Base-by-base conservation (phyloP, 768 basidiomycete species). In the Tremella mesenterica region DNA sequence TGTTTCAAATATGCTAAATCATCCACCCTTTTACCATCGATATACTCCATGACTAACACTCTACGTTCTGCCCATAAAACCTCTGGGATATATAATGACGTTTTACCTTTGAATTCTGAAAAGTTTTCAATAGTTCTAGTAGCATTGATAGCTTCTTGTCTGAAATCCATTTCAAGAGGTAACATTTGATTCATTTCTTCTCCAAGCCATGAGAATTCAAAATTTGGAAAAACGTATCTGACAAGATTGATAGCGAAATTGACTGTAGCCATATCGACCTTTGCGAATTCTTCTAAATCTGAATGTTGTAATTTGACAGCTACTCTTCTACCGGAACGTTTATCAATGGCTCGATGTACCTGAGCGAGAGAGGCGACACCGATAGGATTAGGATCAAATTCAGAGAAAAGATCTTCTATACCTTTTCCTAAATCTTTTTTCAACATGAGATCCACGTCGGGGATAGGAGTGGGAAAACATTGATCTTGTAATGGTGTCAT, bases 331-430 rank as follows among this genome's bases (percentile, higher is more conserved):
- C 88, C 86, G 4, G 85, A 83, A 44, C 80, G 77, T 47, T 81
- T 80, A 57, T 88, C 83, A 13, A 74, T 80, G 3, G 83, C 95
- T 18, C 85, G 80, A 73, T 97, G 95, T 14, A 97, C 95, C 73
- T 99, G 95, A 4, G 95, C 95, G 31, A 73, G 59, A n/a, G 89
- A 93, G 12, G 95, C 95, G 14, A 96, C 90, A 2, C 95, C 95
- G 41, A 97, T 87, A 6, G 95, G 95, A 16, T 78, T 76, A 4
- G 83, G 82, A 60, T 95, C 83, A 67, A 97, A 93, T 55, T 88
- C 81, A 12, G 82, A 81, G 64, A 97, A 96, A 28, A 90, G 72
- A 18, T 86, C 85, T 1, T 78, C 76, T 31, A 95, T 79, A 0
- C 61, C 59, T 23, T 57, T 50, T 2, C 63, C 88, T 72, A 90